A percentile compares a stretch with the other conserved stretches of the same genome.
Conservation (phyloP, 2,329 filamentous ascomycete genomes). For the Alternaria alternata region DNA sequence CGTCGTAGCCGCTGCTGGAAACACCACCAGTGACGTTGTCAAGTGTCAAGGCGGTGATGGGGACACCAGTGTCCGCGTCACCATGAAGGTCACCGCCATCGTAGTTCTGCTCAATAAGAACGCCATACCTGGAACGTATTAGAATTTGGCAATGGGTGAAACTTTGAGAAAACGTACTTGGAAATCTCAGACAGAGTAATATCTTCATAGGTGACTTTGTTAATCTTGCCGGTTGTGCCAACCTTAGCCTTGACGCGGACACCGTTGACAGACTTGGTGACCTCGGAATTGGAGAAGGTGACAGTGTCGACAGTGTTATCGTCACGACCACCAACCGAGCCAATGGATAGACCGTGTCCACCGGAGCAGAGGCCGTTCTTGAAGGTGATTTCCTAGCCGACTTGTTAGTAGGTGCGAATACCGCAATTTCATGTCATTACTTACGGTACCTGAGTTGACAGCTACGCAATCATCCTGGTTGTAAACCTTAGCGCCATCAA, state of each 20-base stretch:
- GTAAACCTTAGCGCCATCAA: slow-evolving; percentile 60
- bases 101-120: slow-evolving; percentile 63
- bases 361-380: slow-evolving; percentile 58
- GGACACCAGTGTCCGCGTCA: slow-evolving; percentile 56
- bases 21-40: slow-evolving; percentile 48
- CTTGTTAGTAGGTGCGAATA: slow-evolving; percentile 3
- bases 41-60: slow-evolving; percentile 55
- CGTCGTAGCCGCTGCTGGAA: slow-evolving; percentile 55
- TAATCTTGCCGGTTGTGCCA: slow-evolving; percentile 60
- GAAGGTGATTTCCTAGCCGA: slow-evolving; percentile 41
- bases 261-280: slow-evolving; percentile 63
- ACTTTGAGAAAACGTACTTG: slow-evolving; percentile 22
- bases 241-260: slow-evolving; percentile 66
- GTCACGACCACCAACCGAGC: slow-evolving; percentile 63
- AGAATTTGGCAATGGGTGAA: background rate
- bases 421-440: slow-evolving; percentile 10
- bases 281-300: slow-evolving; percentile 58
- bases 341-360: slow-evolving; percentile 67
- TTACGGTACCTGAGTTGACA: slow-evolving; percentile 61
- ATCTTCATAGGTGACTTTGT: slow-evolving; percentile 56
- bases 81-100: slow-evolving; percentile 55
- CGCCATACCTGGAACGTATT: slow-evolving; percentile 49
- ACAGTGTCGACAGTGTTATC: slow-evolving; percentile 64
- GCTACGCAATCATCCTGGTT: slow-evolving; percentile 69
- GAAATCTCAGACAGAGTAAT: slow-evolving; percentile 56